Conservation (phyloP, 495 filamentous ascomycete species). For the Chaetomium fimeti region DNA sequence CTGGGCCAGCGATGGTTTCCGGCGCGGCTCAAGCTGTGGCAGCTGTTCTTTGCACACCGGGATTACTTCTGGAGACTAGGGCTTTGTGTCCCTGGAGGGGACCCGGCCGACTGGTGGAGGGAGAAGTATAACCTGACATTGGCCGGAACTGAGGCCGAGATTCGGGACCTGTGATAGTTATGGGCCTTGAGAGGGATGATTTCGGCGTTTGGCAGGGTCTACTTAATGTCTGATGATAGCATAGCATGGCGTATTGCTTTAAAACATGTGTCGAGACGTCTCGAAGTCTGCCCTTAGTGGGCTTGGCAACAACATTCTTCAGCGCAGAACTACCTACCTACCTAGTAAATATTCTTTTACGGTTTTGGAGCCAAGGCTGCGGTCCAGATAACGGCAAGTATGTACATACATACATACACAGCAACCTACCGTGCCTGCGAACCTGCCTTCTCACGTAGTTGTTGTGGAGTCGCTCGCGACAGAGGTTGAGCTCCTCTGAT, state of each 20-base stretch:
- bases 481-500: not conserved
- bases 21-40: conserved; percentile 70
- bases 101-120: conserved; percentile 65
- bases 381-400: too few relatives aligned
- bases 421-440: too few relatives aligned
- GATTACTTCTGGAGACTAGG: conserved; percentile 97
- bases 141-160: not conserved
- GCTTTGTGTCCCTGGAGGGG: conserved; percentile 82
- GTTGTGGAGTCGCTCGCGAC: too few relatives aligned
- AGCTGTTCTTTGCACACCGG: conserved; percentile 89
- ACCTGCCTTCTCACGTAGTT: too few relatives aligned
- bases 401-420: too few relatives aligned
- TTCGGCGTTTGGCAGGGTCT: not conserved
- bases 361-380: too few relatives aligned
- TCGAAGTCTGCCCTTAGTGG: not conserved
- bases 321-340: too few relatives aligned
- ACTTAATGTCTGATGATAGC: not conserved
- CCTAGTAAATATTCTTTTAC: too few relatives aligned
- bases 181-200: not conserved
- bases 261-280: not conserved
- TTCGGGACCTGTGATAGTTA: conserved; percentile 24
- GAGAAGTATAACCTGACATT: conserved; percentile 40
- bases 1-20: conserved; percentile 48
- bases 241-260: conserved; percentile 14
- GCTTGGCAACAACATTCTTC: too few relatives aligned